Evolutionary conservation across 2,329 filamentous ascomycete species (phyloP).

Genomic region (Zelopaecilomyces penicillatus): DNA sequence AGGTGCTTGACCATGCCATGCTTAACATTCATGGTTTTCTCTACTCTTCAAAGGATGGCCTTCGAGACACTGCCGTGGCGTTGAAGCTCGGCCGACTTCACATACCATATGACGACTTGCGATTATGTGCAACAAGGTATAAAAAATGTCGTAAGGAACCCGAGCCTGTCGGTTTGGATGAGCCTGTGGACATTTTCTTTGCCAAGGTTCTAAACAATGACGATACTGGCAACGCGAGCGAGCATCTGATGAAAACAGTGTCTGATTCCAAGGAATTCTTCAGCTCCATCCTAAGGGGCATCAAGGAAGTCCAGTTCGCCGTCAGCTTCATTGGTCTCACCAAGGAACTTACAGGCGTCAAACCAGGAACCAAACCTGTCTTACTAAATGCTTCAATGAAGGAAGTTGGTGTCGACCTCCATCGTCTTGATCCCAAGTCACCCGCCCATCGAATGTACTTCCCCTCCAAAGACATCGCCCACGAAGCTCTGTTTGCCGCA

Average conservation of each 20-base stretch:
- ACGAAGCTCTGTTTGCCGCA: slow-evolving; percentile 86
- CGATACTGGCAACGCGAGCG: slow-evolving; percentile 54
- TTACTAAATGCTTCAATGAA: slow-evolving; percentile 89
- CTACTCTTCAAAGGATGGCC: slow-evolving; percentile 74
- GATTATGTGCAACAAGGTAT: slow-evolving; percentile 50
- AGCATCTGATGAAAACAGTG: slow-evolving; percentile 69
- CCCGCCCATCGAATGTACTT: slow-evolving; percentile 99
- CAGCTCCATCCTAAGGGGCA: slow-evolving; percentile 79
- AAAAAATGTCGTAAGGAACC: slow-evolving; percentile 35
- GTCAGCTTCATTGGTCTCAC: slow-evolving; percentile 85
- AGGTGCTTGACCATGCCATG: slow-evolving; percentile 79
- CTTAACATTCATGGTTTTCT: slow-evolving; percentile 88
- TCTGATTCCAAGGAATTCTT: slow-evolving; percentile 91
- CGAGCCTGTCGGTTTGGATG: slow-evolving; percentile 26
- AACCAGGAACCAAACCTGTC: slow-evolving; percentile 60
- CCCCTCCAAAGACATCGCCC: slow-evolving; percentile 80
- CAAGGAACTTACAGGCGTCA: slow-evolving; percentile 64
- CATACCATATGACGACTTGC: slow-evolving; percentile 81
- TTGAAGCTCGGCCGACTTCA: slow-evolving; percentile 87
- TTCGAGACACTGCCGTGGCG: slow-evolving; percentile 82
- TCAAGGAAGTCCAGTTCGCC: slow-evolving; percentile 94
- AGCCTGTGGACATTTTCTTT: slow-evolving; percentile 56
- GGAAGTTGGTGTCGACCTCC: slow-evolving; percentile 86
- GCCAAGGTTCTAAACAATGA: slow-evolving; percentile 57
- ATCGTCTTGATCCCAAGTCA: slow-evolving; percentile 84